Evolutionary conservation across 768 basidiomycete genomes (phyloP), one percentile per base, ranked within the genome.

Genomic region (Suillus brevipes): DNA sequence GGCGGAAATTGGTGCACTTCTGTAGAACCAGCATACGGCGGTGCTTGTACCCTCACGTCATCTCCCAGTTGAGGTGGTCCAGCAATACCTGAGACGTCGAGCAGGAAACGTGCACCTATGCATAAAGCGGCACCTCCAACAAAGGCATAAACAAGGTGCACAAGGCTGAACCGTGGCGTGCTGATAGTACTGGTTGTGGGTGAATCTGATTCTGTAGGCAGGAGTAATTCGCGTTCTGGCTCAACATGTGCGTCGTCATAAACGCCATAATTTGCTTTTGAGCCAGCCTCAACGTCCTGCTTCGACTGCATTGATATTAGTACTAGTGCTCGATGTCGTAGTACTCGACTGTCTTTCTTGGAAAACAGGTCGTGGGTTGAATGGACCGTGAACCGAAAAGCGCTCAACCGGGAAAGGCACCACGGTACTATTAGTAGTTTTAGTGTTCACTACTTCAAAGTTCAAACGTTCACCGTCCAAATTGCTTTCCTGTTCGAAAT

Each of bases 11-110:
- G 73, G 74, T 93, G 86, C 6, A 84, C 81, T 65, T 84, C 82
- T 3, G 90, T 89, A 1, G 90, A 91, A 16, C 92, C 92, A 23
- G 87, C 89, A 73, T 87, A 85, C 2, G 90, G 88, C 3, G 87
- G 79, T 0, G 89, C 90, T 18, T 87, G 71, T 20, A 77, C 73
- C 28, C 78, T 70, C 14, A 76, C 76, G 20, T 64, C 64, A 45
- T 69, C 57, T 37, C 61, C 10, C 9, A 23, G 25, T 14, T 43
- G 65, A 8, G 73, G 73, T 66, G 81, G 83, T 70, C 83, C 71
- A 10, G 42, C 37, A 4, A 49, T 38, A 80, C 65, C 74, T 68
- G 45, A 81, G 68, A 43, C 79, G 74, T 68, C 82, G 82, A 58
- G 84, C 68, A n/a, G 81, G 72, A 75, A 77, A 66, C 89, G 87